phyloP scores from a whole-genome alignment of 352 stramenopile species.

The Phytophthora pseudosyringae region DNA sequence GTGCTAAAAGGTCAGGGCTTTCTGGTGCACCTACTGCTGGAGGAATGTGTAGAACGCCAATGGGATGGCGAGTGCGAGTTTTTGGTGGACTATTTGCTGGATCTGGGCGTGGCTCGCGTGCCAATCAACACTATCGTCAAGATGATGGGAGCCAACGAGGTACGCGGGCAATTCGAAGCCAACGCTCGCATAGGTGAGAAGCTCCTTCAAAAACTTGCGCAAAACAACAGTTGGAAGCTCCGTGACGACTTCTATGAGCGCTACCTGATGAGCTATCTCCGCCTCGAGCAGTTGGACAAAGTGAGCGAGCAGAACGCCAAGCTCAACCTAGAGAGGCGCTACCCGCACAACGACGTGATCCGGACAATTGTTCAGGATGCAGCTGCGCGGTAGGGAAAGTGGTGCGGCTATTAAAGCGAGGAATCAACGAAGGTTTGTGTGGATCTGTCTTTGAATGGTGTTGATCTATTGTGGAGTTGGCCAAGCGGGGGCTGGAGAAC shows the following conservation, averaged over 20 bases:
- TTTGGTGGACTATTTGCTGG: conserved; percentile 41
- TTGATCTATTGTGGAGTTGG: no score
- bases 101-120: conserved; percentile 29
- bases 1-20: conserved; percentile 52
- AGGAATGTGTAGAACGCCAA: conserved; percentile 38
- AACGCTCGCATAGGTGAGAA: conserved; percentile 44
- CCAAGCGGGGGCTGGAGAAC: no score
- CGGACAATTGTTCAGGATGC: conserved; percentile 42
- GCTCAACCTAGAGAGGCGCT: conserved; percentile 36
- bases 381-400: conserved; percentile 30
- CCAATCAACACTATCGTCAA: conserved; percentile 40
- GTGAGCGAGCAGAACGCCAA: conserved; percentile 27
- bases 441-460: no score
- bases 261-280: conserved; percentile 48
- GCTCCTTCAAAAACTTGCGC: conserved; percentile 30
- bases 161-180: conserved; percentile 37
- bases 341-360: conserved; percentile 43
- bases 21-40: conserved; percentile 53
- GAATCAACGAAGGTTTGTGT: not conserved
- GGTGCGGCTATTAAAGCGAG: not conserved
- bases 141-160: conserved; percentile 44
- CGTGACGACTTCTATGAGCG: conserved; percentile 43
- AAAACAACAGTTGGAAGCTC: conserved; percentile 29
- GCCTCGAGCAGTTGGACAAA: conserved; percentile 42
- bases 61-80: conserved; percentile 42